Percentiles rank a stretch among this genome's conserved stretches.
These are phyloP conservation scores for Dacryopinax primogenitus DNA, from an alignment of 768 basidiomycete species.

Conservation along the genomic window DNA sequence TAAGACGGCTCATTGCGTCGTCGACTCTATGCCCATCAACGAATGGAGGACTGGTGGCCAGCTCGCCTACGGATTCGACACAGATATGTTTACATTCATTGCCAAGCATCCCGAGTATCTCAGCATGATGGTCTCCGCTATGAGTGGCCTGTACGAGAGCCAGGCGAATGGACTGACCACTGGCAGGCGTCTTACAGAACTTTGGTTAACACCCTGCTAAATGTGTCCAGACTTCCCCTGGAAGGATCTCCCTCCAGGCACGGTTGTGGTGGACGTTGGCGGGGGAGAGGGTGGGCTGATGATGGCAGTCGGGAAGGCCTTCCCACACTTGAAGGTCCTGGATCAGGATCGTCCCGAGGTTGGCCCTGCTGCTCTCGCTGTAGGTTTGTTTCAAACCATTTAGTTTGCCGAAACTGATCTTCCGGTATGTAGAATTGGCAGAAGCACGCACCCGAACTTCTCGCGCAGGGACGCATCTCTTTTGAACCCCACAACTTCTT, in stretches of 20 bases:
- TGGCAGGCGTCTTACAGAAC: background rate
- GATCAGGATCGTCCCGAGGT: slow-evolving; percentile 50
- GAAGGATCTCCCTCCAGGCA: slow-evolving; percentile 37
- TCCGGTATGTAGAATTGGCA: slow-evolving; percentile 22
- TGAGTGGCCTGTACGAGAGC: background rate
- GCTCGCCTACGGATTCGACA: background rate
- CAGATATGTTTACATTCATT: background rate
- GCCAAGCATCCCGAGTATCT: background rate
- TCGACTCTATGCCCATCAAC: background rate
- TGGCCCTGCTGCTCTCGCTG: slow-evolving; percentile 34
- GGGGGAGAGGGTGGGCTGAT: slow-evolving; percentile 51
- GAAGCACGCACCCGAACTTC: slow-evolving; percentile 13
- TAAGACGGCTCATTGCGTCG: background rate
- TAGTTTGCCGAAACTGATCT: background rate
- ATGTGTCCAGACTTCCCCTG: slow-evolving; percentile 43
- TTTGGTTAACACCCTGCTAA: background rate
- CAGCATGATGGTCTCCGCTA: background rate
- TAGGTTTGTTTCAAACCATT: slow-evolving; percentile 22
- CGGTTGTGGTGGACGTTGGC: slow-evolving; percentile 52
- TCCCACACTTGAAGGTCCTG: slow-evolving; percentile 35
- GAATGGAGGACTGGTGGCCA: background rate
- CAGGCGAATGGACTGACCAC: background rate
- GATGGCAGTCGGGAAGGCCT: slow-evolving; percentile 33
- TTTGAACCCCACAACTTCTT: slow-evolving; percentile 19
- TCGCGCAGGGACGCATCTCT: slow-evolving; percentile 15